Evolutionary conservation across 2,329 filamentous ascomycete genomes (phyloP), one percentile per base, ranked within the genome.

Genomic region (Tolypocladium tropicale): DNA sequence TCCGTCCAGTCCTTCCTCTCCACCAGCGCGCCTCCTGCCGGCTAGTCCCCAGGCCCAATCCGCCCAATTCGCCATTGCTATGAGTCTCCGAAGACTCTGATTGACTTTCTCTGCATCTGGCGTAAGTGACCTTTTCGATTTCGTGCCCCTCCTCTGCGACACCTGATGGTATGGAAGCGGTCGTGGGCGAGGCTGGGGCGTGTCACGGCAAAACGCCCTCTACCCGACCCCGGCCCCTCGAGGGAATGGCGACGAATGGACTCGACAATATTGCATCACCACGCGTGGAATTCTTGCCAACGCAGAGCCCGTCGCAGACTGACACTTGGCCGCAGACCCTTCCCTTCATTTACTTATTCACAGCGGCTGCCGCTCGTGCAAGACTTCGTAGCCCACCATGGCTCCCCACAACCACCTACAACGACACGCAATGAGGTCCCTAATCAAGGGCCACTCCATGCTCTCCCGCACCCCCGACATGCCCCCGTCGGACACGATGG

Each of bases 1-100:
- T 71, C 69, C 70, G 72, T 72, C 73, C 73, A 65, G 65, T 72
- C 70, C 62, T 70, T 72, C 23, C 12, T 30, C 34, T 30, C 34
- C 32, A 16, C 36, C 37, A 52, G 43, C 43, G 10, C 25, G 16
- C 25, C 41, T 46, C 46, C 43, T 18, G 10, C 32, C 49, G 30
- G 34, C 53, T 51, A 53, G 57, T 37, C 52, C 51, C 54, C 51
- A 41, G 52, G 48, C 49, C 25, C 56, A 53, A 51, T 53, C 41
- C 32, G 18, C 28, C 21, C 3, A 3, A 6, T 36, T 36, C 34
- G 34, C 48, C 46, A 43, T 55, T 52, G 48, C 52, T 30, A 52
- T 50, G 39, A 33, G 23, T 21, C 30, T 30, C 32, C 1, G 21
- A 34, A n/a, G n/a, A n/a, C 53, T 30, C n/a, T 54, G n/a, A 48